Conservation (phyloP, 768 basidiomycete species). For the Amanita pallidorosea region DNA sequence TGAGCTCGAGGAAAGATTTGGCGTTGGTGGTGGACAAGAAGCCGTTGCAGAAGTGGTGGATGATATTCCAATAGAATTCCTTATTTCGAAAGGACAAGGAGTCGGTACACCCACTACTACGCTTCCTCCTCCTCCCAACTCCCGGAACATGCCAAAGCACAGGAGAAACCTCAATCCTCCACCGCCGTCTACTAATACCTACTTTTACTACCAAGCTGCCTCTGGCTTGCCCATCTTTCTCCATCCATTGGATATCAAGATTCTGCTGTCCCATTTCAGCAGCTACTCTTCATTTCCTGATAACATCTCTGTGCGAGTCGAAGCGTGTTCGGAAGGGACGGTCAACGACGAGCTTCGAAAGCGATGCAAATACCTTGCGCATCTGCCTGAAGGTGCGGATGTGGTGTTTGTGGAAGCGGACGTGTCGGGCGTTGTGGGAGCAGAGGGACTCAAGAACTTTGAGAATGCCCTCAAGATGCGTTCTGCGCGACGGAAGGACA, state of each 20-base stretch:
- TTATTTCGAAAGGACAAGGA: conserved; percentile 29
- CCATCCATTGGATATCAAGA: conserved; percentile 92
- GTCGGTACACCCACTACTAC: conserved; percentile 5
- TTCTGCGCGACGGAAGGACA: conserved; percentile 64
- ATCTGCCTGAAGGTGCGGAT: conserved; percentile 85
- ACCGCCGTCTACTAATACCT: conserved; percentile 80
- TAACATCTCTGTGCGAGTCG: conserved; percentile 69
- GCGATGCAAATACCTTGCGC: conserved; percentile 91
- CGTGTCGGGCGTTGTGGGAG: conserved; percentile 65
- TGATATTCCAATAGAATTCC: conserved; percentile 51
- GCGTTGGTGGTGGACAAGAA: conserved; percentile 16
- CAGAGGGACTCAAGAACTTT: conserved; percentile 69
- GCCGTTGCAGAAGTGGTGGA: conserved; percentile 3
- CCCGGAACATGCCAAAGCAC: conserved; percentile 40
- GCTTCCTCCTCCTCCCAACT: conserved; percentile 11
- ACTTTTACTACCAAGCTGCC: conserved; percentile 93
- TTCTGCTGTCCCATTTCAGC: conserved; percentile 76
- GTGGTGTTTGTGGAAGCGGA: conserved; percentile 92
- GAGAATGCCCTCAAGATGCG: conserved; percentile 75
- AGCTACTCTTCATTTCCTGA: conserved; percentile 80
- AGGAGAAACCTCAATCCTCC: conserved; percentile 79
- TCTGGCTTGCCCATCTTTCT: conserved; percentile 88
- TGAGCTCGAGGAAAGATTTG: conserved; percentile 38
- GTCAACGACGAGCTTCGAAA: conserved; percentile 92
- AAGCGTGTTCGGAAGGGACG: conserved; percentile 61